Conservation (phyloP, 2,329 filamentous ascomycete genomes). For the Alternaria metachromatica region DNA sequence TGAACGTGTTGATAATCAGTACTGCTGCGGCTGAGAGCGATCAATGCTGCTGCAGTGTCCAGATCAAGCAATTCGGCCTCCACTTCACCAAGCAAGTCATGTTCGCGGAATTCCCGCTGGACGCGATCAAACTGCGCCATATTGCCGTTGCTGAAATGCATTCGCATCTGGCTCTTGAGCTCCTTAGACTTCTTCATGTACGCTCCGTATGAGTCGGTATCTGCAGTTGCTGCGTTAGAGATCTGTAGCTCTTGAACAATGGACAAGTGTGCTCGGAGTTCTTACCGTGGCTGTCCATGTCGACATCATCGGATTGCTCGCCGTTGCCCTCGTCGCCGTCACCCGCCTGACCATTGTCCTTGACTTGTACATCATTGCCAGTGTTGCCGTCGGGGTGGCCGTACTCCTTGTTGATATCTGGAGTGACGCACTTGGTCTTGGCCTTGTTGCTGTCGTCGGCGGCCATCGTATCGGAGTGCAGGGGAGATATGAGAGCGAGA, state of each 20-base stretch:
- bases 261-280: not conserved
- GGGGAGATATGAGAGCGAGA: not conserved
- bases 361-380: not conserved
- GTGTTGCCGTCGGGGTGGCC: not conserved
- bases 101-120: not conserved
- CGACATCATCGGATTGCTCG: not conserved
- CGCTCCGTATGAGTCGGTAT: not conserved
- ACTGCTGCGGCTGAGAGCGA: not conserved
- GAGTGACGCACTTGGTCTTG: not conserved
- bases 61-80: not conserved
- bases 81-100: not conserved
- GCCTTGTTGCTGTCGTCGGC: not conserved
- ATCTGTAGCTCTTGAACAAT: not conserved
- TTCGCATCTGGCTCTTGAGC: not conserved
- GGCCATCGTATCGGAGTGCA: not conserved
- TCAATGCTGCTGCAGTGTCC: not conserved
- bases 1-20: not conserved
- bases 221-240: not conserved
- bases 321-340: not conserved
- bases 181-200: not conserved
- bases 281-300: not conserved
- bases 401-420: not conserved
- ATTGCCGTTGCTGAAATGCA: not conserved
- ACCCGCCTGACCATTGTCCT: not conserved
- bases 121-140: not conserved